Base-by-base conservation (phyloP, 306 rosid species). In the Prunus mume region DNA sequence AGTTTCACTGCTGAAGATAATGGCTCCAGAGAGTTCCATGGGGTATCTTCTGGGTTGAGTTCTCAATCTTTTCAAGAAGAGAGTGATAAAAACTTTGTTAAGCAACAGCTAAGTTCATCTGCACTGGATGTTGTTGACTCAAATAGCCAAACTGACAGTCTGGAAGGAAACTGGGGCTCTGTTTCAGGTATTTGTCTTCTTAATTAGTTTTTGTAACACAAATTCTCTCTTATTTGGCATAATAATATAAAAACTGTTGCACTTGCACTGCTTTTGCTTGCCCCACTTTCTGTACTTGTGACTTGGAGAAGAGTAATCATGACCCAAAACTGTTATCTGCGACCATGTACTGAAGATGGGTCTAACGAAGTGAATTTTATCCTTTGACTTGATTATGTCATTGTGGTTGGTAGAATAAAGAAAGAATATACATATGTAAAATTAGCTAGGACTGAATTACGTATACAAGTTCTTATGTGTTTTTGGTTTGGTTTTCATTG, bases 121-220 rank as follows among this genome's bases (percentile, higher is more conserved):
- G 78, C 83, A 24, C 24, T 83, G 65, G 97, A 89, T 82, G 80
- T 83, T 74, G 85, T 86, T 77, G 88, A 88, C 69, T 82, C 88
- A 1, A 28, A 83, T 79, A 92, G 97, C 87, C 87, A 61, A 81
- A 76, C 90, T 50, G 96, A 91, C 72, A 91, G 97, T 83, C 78
- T 92, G 80, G 96, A 92, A 43, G 93, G 91, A 72, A 84, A 90
- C 75, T 90, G 97, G 96, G 97, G 98, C 41, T 92, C 97, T 78
- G 86, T 89, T 69, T 90, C 97, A 90, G 98, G 98, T 95, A 89
- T 55, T 65, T 45, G 49, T 63, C 28, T 68, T 28, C 6, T 47
- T 20, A 32, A 15, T 32, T 60, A 24, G 52, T 6, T 50, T 55
- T 6, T 69, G 25, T 69, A 11, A 10, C 67, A 22, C 32, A 20